Evolutionary conservation across 108 stramenopile genomes (phyloP), one percentile per base, ranked within the genome.

Genomic region (Halocafeteria seosinensis): DNA sequence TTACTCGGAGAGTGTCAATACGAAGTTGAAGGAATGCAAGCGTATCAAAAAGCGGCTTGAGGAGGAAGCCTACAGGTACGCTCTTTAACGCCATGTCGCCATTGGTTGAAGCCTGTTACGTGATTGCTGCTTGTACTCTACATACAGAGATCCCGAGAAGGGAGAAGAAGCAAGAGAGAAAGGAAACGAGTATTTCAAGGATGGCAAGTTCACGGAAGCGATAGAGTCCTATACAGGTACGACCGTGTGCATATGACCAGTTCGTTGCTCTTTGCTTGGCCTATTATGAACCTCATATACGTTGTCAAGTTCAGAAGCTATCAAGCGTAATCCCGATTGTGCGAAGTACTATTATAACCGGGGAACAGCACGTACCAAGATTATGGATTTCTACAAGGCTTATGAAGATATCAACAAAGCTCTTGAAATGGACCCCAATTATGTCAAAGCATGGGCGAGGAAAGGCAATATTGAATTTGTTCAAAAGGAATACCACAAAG

Each of bases 401-500:
- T 92, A 90, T 78, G 67, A 72, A 36, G 79, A 93, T 53, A 83
- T 88, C 55, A 90, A 95, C 72, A 85, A 83, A 71, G 94, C 97
- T 4, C 66, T 99, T 47, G 92, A 91, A 37, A 62, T 96, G 33
- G 97, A 99, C 80, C 86, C 85, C 12, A 87, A 88, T 65, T 99
- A 99, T 69, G 90, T 89, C 68, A 99, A 96, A 75, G 93, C 93
- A 2, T 94, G 88, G 85, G 91, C 93, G 23, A 87, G 92, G 59
- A 94, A 94, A 74, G 97, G 94, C 23, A 91, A 96, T 72, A 91
- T 95, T 68, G 90, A 98, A 75, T 77, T 93, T 51, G 73, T 90
- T 51, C 85, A 89, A 77, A 98, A 95, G 78, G 92, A 94, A 68
- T 85, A 85, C 78, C 88, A 91, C 85, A 96, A 96, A 78, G 92